A percentile compares a stretch with the other conserved stretches of the same genome.
Evolutionary conservation across 768 basidiomycete species (phyloP).

Genomic region (Candolleomyces efflorescens): DNA sequence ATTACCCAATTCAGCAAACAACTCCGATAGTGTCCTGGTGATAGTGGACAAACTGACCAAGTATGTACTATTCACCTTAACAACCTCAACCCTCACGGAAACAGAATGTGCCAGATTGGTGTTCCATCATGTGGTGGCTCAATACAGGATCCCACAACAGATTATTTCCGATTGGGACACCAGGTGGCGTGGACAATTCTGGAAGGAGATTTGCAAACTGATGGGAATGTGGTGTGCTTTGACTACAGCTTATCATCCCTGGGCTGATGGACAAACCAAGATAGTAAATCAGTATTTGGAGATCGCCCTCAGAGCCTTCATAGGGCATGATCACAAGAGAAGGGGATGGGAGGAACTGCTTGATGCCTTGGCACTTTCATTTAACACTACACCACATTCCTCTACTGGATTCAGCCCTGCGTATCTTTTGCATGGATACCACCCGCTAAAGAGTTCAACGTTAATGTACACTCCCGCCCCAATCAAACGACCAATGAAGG

Average conservation of each 20-base stretch:
- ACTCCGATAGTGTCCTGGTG: conserved; percentile 24
- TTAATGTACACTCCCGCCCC: too few relatives aligned
- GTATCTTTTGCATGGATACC: conserved; percentile 22
- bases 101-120: conserved; percentile 25
- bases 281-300: conserved; percentile 28
- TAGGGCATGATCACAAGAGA: conserved; percentile 21
- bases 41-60: conserved; percentile 37
- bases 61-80: conserved; percentile 34
- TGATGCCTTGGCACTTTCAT: conserved; percentile 20
- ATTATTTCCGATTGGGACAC: conserved; percentile 26
- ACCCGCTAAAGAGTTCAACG: conserved; percentile 14
- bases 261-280: conserved; percentile 35
- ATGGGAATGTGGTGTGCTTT: conserved; percentile 21
- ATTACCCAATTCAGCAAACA: conserved; percentile 24
- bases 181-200: conserved; percentile 23
- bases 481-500: too few relatives aligned
- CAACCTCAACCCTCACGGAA: conserved; percentile 18
- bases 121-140: conserved; percentile 20
- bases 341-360: conserved; percentile 23
- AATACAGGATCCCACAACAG: conserved; percentile 22
- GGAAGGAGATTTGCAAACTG: conserved; percentile 20
- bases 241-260: conserved; percentile 25
- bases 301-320: not conserved
- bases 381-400: conserved; percentile 26
- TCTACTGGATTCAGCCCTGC: conserved; percentile 23